Conservation (phyloP, 441 rosid species). For the Erysimum pusillum region DNA sequence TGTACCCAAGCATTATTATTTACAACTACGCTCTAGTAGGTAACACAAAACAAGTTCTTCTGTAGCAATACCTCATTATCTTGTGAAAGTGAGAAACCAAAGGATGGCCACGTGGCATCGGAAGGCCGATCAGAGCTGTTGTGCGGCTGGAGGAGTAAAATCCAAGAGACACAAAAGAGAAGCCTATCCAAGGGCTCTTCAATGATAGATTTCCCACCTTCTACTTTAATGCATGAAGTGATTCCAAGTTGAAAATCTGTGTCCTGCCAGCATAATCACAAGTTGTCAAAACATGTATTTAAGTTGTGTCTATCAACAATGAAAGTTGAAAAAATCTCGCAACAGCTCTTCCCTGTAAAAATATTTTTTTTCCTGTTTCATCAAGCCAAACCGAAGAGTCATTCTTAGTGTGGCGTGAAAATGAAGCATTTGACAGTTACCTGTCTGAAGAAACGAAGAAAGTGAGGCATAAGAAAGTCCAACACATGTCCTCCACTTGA, state of each 20-base stretch:
- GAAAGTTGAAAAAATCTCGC: not conserved
- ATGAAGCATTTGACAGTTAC: conserved; percentile 50
- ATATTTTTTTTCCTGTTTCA: not conserved
- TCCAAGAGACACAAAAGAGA: conserved; percentile 78
- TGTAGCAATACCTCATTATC: conserved; percentile 69
- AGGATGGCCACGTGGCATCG: conserved; percentile 64
- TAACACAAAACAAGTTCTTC: conserved; percentile 28
- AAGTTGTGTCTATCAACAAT: conserved; percentile 23
- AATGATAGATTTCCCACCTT: conserved; percentile 57
- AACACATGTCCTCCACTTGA: conserved; percentile 61
- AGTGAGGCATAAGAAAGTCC: conserved; percentile 84
- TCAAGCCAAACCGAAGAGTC: conserved; percentile 12
- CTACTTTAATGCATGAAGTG: conserved; percentile 61
- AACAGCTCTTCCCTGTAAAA: conserved; percentile 1
- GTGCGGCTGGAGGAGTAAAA: conserved; percentile 69
- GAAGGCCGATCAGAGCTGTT: conserved; percentile 53
- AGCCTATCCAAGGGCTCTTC: conserved; percentile 84
- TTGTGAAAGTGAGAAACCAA: conserved; percentile 90
- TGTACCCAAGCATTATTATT: not conserved
- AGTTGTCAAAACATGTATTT: conserved; percentile 24
- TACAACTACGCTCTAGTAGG: conserved; percentile 9
- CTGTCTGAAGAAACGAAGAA: conserved; percentile 73
- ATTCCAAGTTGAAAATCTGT: conserved; percentile 62
- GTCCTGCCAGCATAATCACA: conserved; percentile 56
- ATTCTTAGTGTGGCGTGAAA: conserved; percentile 25